phyloP scores from a whole-genome alignment of 352 stramenopile species.

The Phytophthora tentaculata region DNA sequence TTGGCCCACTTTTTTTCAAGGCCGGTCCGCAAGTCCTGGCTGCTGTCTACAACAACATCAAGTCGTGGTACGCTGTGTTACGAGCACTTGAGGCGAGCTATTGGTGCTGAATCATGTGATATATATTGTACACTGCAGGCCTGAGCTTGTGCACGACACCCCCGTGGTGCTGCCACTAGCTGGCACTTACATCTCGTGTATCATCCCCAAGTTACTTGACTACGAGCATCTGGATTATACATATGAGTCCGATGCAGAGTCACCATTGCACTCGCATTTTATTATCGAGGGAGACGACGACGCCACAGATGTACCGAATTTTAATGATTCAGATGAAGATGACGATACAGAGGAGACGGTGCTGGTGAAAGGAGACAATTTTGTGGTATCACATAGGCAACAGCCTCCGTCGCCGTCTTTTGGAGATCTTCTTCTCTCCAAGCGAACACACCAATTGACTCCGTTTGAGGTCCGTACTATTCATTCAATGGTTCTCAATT shows the following conservation, averaged over 20 bases:
- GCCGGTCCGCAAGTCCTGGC: slow-evolving; percentile 67
- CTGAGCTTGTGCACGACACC: slow-evolving; percentile 46
- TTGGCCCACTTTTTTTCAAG: slow-evolving; percentile 85
- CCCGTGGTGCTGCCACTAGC: slow-evolving; percentile 70
- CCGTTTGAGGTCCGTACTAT: slow-evolving; percentile 59
- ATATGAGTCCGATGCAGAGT: slow-evolving; percentile 38
- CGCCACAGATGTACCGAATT: slow-evolving; percentile 33
- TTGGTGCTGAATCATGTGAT: slow-evolving; percentile 3
- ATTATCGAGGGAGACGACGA: slow-evolving; percentile 59
- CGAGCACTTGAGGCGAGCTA: background rate
- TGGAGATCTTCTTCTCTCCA: slow-evolving; percentile 73
- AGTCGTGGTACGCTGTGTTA: slow-evolving; percentile 53
- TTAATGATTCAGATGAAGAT: slow-evolving; percentile 45
- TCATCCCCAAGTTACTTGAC: slow-evolving; percentile 71
- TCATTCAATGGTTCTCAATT: background rate
- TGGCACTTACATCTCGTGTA: slow-evolving; percentile 78
- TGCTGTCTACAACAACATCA: slow-evolving; percentile 77
- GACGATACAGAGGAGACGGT: slow-evolving; percentile 35
- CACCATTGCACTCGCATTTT: slow-evolving; percentile 60
- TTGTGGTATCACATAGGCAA: slow-evolving; percentile 44
- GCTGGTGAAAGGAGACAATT: slow-evolving; percentile 51
- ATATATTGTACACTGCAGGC: slow-evolving; percentile 41
- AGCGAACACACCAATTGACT: slow-evolving; percentile 51
- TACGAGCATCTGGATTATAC: slow-evolving; percentile 52
- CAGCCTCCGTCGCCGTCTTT: slow-evolving; percentile 66